Percentiles rank a stretch among this genome's conserved stretches.
Evolutionary conservation across 345 rosid species (phyloP).

Genomic region (Populus euphratica): DNA sequence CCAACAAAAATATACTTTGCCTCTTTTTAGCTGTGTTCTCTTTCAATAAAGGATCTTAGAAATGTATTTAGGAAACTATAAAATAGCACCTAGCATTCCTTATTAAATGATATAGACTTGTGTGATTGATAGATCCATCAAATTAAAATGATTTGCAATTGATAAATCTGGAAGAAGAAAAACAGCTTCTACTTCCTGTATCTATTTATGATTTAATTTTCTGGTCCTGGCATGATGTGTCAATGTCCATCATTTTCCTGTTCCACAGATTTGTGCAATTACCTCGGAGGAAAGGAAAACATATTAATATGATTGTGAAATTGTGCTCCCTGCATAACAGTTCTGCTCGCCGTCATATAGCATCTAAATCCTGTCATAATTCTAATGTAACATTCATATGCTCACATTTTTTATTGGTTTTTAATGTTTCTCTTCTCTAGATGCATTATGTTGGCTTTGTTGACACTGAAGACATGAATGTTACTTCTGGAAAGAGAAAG

Average conservation of each 20-base stretch:
- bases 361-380: neutral
- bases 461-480: constrained; percentile 87
- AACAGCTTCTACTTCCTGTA: too few species aligned
- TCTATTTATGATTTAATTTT: too few species aligned
- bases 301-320: too few species aligned
- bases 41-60: neutral
- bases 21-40: neutral
- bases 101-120: neutral
- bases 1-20: neutral
- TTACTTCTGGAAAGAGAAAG: constrained; percentile 67
- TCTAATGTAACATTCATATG: constrained; percentile 1
- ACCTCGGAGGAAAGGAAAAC: too few species aligned
- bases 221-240: too few species aligned
- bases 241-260: too few species aligned
- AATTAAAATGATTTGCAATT: too few species aligned
- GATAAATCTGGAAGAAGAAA: too few species aligned
- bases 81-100: neutral
- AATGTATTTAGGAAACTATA: neutral
- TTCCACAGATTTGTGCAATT: too few species aligned
- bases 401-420: constrained; percentile 10
- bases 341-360: neutral
- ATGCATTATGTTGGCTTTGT: constrained; percentile 91
- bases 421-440: constrained; percentile 36
- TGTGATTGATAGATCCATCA: neutral
- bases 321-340: neutral